Evolutionary conservation across 1,139 yeast genomes (phyloP), one percentile per base, ranked within the genome.

Genomic region (Protomyces inundatus): DNA sequence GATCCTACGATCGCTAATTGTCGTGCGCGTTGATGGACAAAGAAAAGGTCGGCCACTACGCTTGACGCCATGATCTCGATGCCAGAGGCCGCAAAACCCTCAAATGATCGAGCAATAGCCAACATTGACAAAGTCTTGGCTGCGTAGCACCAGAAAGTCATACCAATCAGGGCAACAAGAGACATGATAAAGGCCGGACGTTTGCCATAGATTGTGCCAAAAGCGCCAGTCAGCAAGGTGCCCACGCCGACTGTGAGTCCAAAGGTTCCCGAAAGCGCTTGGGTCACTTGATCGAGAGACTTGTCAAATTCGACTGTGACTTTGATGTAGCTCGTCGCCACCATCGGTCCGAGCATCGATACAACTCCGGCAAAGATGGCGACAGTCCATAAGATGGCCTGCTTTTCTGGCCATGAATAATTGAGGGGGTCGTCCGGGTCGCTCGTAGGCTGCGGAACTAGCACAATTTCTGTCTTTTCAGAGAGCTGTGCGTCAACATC

Each of bases 191-290:
- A 30, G 6, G 42, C 39, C 6, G 57, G 57, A 10, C 57, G 46
- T 30, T 40, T 54, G 23, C 57, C 57, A 32, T 54, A 54, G 7
- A 14, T 7, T 10, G 33, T 14, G 6, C 39, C 57, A 10, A 39
- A 14, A 4, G 57, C 57, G 10, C 34, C n/a, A 4, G 48, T 30
- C 6, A 54, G 36, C 6, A 39, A 12, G n/a, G 57, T 39, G 16
- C 57, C 57, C 10, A 54, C 14, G 16, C 57, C 57, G 37, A 35
- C 50, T 1, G 50, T 30, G 16, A 54, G 16, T 6, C 48, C 46
- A 30, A 39, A 54, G n/a, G 39, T 54, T 48, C 57, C 57, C 6
- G 57, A 54, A 30, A 54, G 16, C 3, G 37, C 37, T 39, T 54
- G 48, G 9, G 16, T 16, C 23, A 54, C 57, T 6, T 10, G 46